Evolutionary conservation across 1,139 yeast species (phyloP).

Genomic region (Zygoascus meyerae): DNA sequence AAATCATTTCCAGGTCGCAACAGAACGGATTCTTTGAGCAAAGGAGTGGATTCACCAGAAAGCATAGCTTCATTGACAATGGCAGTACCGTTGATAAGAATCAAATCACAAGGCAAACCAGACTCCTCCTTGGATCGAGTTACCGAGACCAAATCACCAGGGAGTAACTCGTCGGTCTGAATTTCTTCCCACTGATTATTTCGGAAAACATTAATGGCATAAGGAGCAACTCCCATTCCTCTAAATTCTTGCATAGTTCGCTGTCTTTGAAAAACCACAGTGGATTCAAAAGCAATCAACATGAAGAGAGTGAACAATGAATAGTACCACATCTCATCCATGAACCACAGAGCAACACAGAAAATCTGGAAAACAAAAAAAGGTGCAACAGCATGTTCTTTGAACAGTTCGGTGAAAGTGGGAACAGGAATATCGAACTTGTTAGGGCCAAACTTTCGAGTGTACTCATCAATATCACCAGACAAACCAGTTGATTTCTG

Average conservation of each 20-base stretch:
- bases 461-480: conserved; percentile 44
- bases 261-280: conserved; percentile 89
- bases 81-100: conserved; percentile 80
- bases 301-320: conserved; percentile 87
- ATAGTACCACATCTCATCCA: conserved; percentile 97
- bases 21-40: conserved; percentile 83
- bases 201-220: conserved; percentile 66
- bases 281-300: conserved; percentile 89
- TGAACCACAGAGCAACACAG: conserved; percentile 91
- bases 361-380: conserved; percentile 94
- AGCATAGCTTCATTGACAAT: conserved; percentile 97
- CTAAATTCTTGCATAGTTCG: conserved; percentile 91
- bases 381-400: conserved; percentile 98
- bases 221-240: conserved; percentile 96
- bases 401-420: conserved; percentile 79
- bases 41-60: conserved; percentile 96
- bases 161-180: conserved; percentile 71
- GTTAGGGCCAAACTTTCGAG: conserved; percentile 73
- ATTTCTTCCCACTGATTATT: conserved; percentile 62
- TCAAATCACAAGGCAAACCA: conserved; percentile 93
- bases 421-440: conserved; percentile 94
- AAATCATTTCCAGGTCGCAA: conserved; percentile 69
- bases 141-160: conserved; percentile 88
- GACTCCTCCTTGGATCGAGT: conserved; percentile 85
- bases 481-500: conserved; percentile 59